A percentile compares a stretch with the other conserved stretches of the same genome.
phyloP scores from a whole-genome alignment of 768 basidiomycete genomes.

The Boletus pseudo-olivaceus region DNA sequence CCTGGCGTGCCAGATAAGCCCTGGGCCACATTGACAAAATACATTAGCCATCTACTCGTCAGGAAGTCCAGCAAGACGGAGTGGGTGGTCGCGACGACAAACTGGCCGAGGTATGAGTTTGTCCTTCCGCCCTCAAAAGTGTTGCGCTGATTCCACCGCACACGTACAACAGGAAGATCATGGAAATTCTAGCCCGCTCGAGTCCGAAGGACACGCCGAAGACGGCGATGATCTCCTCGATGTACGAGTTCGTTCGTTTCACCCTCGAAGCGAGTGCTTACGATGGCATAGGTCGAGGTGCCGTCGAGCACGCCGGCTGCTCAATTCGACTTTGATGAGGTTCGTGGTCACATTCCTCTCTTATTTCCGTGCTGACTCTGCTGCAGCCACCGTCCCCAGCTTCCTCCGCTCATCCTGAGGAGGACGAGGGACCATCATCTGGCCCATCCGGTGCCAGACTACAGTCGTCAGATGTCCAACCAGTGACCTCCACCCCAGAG shows the following conservation, averaged over 20 bases:
- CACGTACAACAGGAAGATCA: background rate
- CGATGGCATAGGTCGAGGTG: background rate
- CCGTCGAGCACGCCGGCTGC: background rate
- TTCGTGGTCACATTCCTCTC: background rate
- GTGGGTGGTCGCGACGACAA: background rate
- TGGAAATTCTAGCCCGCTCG: background rate
- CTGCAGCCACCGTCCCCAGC: background rate
- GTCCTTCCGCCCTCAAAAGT: background rate
- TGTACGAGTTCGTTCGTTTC: background rate
- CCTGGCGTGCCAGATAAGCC: background rate
- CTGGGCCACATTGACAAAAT: background rate
- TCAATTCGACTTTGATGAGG: background rate
- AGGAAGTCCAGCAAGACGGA: background rate
- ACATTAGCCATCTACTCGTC: background rate
- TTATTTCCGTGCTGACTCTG: background rate
- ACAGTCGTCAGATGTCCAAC: no score
- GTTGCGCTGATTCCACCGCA: background rate
- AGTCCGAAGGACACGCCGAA: background rate
- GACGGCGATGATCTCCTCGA: background rate
- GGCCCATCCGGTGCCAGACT: no score
- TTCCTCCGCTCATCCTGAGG: no score
- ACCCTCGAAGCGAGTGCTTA: background rate
- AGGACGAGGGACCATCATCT: no score
- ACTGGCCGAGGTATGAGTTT: background rate
- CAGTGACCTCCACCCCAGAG: no score